phyloP scores from a whole-genome alignment of 1,139 yeast genomes.

The Yamadazyma diospyri region DNA sequence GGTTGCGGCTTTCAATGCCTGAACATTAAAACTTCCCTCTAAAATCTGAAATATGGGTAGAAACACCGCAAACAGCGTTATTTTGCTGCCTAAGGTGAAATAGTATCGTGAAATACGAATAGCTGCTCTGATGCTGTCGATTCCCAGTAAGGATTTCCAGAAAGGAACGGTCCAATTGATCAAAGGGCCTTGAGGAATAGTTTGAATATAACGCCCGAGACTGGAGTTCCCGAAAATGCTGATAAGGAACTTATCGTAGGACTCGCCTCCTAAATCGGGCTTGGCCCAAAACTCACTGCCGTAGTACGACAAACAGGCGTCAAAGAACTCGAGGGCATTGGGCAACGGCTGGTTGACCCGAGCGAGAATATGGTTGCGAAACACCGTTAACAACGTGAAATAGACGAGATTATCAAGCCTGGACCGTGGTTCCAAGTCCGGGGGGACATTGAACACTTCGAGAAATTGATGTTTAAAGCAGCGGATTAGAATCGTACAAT shows the following conservation, averaged over 20 bases:
- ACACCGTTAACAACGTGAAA: conserved; percentile 44
- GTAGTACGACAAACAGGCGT: conserved; percentile 36
- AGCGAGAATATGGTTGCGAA: conserved; percentile 50
- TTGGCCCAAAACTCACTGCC: conserved; percentile 48
- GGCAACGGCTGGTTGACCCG: conserved; percentile 54
- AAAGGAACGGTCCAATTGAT: conserved; percentile 11
- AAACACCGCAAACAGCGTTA: background rate
- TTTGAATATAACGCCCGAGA: conserved; percentile 13
- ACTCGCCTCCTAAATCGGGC: conserved; percentile 28
- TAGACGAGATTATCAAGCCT: conserved; percentile 34
- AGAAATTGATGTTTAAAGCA: conserved; percentile 36
- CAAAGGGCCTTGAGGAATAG: conserved; percentile 1
- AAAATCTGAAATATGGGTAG: conserved; percentile 4
- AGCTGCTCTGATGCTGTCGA: conserved; percentile 8
- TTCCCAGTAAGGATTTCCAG: conserved; percentile 9
- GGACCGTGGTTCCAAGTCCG: conserved; percentile 41
- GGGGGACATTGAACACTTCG: conserved; percentile 39
- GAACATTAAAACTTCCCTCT: conserved; percentile 3
- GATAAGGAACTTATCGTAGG: conserved; percentile 52
- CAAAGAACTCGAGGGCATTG: conserved; percentile 45
- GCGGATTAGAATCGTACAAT: conserved; percentile 37
- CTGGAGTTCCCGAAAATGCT: conserved; percentile 44
- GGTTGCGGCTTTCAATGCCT: background rate
- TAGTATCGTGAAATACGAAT: conserved; percentile 7
- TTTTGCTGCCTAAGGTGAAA: conserved; percentile 3